Evolutionary conservation across 495 filamentous ascomycete species (phyloP).

Genomic region (Penicillium argentinense): DNA sequence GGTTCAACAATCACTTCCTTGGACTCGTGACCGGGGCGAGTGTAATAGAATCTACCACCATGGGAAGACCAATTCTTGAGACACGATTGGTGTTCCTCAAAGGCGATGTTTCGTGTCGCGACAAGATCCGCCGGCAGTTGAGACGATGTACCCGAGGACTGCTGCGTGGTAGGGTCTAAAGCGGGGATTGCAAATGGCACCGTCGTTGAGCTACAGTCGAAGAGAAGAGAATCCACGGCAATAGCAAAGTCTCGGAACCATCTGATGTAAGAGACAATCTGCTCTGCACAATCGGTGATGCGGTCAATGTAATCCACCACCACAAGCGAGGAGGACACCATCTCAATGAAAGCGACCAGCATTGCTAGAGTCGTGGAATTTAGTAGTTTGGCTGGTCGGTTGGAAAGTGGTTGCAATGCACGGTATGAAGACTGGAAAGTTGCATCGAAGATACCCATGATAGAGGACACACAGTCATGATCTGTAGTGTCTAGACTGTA

Average conservation of each 20-base stretch:
- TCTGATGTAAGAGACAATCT: conserved; percentile 26
- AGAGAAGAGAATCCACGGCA: conserved; percentile 20
- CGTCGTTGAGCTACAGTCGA: background rate
- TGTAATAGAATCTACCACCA: conserved; percentile 42
- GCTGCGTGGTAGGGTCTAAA: background rate
- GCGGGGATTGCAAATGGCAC: background rate
- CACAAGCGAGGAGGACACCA: conserved; percentile 46
- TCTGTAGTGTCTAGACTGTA: conserved; percentile 51
- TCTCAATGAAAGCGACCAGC: conserved; percentile 42
- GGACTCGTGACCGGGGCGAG: conserved; percentile 33
- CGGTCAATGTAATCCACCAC: conserved; percentile 55
- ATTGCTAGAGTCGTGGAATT: conserved; percentile 41
- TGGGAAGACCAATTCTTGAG: conserved; percentile 41
- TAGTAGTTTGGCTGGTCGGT: conserved; percentile 32
- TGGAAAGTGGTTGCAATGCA: conserved; percentile 33
- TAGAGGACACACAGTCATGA: conserved; percentile 38
- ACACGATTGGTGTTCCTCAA: conserved; percentile 39
- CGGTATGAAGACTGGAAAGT: conserved; percentile 44
- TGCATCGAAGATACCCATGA: conserved; percentile 42
- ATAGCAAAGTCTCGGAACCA: conserved; percentile 35
- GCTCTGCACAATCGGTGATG: conserved; percentile 17
- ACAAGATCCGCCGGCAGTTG: conserved; percentile 9
- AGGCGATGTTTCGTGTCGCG: conserved; percentile 27
- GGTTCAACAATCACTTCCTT: conserved; percentile 35
- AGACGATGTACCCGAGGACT: background rate